Evolutionary conservation across 768 basidiomycete genomes (phyloP), one percentile per base, ranked within the genome.

Genomic region (Astraeus odoratus): DNA sequence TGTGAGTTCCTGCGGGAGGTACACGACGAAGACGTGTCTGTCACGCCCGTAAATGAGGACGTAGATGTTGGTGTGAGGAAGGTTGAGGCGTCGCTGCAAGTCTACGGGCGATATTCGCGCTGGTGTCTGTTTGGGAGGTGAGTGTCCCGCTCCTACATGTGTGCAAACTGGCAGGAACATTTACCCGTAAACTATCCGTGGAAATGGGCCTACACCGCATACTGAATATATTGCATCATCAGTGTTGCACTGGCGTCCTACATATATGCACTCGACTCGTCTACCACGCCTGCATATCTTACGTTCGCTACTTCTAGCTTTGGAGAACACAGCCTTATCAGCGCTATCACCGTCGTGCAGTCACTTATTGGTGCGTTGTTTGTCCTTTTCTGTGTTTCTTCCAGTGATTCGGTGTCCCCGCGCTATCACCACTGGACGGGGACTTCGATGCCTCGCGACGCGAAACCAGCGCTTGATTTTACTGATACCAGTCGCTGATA

Each of bases 221-320:
- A n/a, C n/a, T n/a, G n/a, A n/a, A n/a, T n/a, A n/a, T n/a, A n/a
- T n/a, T n/a, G n/a, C n/a, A n/a, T n/a, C 44, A 3, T 41, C 46
- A 67, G 80, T 42, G 61, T 87, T 46, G 83, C 71, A 12, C 73
- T 85, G 0, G 81, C 83, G 0, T 76, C 83, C 1, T 89, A 86
- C 59, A 80, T 86, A 46, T 89, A 87, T 60, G 84, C 84, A 0
- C 70, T 89, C 24, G 86, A 87, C 48, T 70, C 75, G 18, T 73
- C 76, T 15, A 87, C 85, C 6, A 87, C 85, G 2, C 81, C 68
- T 52, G 73, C 71, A 43, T 87, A 85, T 60, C 73, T 83, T 23
- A 59, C 66, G 38, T 79, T 73, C 46, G 81, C 83, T 10, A 68
- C 72, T 13, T 78, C 76, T 13, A 66, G 64, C 22, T 77, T 81